Conservation (phyloP, 2,329 filamentous ascomycete genomes). For the Colletotrichum echinochloae region DNA sequence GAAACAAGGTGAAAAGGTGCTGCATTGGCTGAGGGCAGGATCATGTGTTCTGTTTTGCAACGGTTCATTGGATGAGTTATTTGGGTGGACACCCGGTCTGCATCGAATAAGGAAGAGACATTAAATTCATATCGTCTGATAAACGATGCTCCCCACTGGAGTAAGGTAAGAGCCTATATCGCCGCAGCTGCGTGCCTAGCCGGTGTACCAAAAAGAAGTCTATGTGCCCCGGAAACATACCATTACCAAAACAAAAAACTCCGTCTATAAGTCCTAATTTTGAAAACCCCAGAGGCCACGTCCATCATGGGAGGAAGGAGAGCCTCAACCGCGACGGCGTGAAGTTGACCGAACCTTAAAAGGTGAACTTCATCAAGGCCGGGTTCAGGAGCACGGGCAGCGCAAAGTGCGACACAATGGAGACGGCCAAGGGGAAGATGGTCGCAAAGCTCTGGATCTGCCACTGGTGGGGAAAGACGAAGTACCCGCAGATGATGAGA, state of each 20-base stretch:
- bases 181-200: background rate
- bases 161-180: background rate
- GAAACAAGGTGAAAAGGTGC: too few relatives aligned
- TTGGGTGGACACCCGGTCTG: background rate
- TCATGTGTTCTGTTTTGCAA: background rate
- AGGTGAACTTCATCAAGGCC: conserved; percentile 72
- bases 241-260: conserved; percentile 1
- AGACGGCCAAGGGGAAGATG: conserved; percentile 67
- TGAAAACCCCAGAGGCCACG: background rate
- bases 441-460: conserved; percentile 68
- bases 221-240: conserved; percentile 2
- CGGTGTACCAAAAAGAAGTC: background rate
- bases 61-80: background rate
- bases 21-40: too few relatives aligned
- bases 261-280: conserved; percentile 22
- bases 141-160: background rate
- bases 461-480: conserved; percentile 64
- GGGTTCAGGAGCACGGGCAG: conserved; percentile 72
- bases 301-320: background rate
- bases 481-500: conserved; percentile 59
- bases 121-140: conserved; percentile 1
- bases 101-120: background rate
- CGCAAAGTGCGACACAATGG: conserved; percentile 67
- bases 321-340: background rate
- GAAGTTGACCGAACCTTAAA: conserved; percentile 52